A percentile compares a stretch with the other conserved stretches of the same genome.
Evolutionary conservation across 345 rosid genomes (phyloP).

Genomic region (Triadica sebifera): DNA sequence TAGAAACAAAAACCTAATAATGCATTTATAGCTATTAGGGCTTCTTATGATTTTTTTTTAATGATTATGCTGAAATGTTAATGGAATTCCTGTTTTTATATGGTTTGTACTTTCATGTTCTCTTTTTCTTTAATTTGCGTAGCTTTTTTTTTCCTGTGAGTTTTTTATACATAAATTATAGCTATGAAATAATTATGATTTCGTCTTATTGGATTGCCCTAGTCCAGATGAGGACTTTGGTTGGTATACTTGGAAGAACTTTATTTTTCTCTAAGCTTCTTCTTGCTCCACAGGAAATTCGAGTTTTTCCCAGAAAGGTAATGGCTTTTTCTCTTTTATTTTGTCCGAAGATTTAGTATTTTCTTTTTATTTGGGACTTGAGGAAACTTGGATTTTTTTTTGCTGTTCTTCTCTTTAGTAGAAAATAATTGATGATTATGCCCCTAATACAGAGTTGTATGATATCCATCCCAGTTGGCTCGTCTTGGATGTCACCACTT

Average conservation of each 20-base stretch:
- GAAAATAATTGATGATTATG: slow-evolving; percentile 18
- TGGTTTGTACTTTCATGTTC: neutral
- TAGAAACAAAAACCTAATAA: too few relatives aligned
- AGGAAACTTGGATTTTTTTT: neutral
- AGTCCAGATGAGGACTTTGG: slow-evolving; percentile 10
- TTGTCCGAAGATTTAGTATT: neutral
- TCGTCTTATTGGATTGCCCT: neutral
- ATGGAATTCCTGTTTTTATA: too few relatives aligned
- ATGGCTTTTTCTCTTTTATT: neutral
- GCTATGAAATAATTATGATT: neutral
- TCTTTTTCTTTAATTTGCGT: neutral
- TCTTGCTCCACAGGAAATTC: neutral
- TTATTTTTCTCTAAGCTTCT: slow-evolving; percentile 5
- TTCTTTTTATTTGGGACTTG: neutral
- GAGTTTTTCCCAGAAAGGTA: slow-evolving; percentile 7
- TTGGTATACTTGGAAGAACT: slow-evolving; percentile 3
- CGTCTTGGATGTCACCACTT: slow-evolving; percentile 26
- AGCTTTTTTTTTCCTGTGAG: too few relatives aligned
- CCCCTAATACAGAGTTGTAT: slow-evolving; percentile 49
- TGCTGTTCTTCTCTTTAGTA: neutral
- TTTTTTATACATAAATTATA: neutral
- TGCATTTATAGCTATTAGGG: too few relatives aligned
- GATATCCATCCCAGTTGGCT: slow-evolving; percentile 35
- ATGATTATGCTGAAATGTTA: too few relatives aligned
- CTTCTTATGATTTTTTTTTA: too few relatives aligned